Base-by-base conservation (phyloP, 805 yeast species). In the Lachancea quebecensis region DNA sequence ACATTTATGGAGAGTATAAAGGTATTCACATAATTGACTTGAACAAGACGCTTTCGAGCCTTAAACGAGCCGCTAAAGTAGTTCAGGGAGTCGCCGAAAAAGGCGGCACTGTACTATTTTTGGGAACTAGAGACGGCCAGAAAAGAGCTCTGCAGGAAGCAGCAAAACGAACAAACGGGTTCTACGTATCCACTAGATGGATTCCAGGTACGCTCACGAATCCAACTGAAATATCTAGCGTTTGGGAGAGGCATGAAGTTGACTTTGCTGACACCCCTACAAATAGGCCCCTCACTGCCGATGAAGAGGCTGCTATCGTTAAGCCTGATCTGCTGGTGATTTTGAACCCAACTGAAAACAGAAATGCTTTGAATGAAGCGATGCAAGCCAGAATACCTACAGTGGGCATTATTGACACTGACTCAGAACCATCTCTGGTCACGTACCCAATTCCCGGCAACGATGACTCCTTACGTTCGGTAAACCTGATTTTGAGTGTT, bases 391-490 rank as follows among this genome's bases (percentile, higher is more conserved):
- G 95, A 62, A 78, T 93, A 29, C 99, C 99, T 47, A 89, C 97
- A 0, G 80, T 93, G 56, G 98, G 96, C 27, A 76, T 93, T 47
- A 80, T 93, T 50, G 99, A 93, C 67, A 90, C 98, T 17, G 91
- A 93, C 66, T 81, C 85, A 62, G 96, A 93, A 61, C 95, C 97
- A 8, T 77, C 85, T 12, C 69, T 84, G 54, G 85, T 91, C 44
- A 88, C 96, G 1, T 93, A 93, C 60, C 95, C 98, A 42, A 85
- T 93, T 53, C 98, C 98, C 14, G 95, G 95, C 51, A 93, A 93
- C 62, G 98, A 93, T 64, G 97, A 90, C 63, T 83, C 95, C 7
- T 69, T 79, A 47, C 78, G 99, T 64, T 77, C 95, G 7, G 79
- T 84, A 9, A 82, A 86, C 51, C 71, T 93, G 52, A 75, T 93